A percentile compares a stretch with the other conserved stretches of the same genome.
phyloP scores from a whole-genome alignment of 257 asterid genomes.

The Buddleja alternifolia region DNA sequence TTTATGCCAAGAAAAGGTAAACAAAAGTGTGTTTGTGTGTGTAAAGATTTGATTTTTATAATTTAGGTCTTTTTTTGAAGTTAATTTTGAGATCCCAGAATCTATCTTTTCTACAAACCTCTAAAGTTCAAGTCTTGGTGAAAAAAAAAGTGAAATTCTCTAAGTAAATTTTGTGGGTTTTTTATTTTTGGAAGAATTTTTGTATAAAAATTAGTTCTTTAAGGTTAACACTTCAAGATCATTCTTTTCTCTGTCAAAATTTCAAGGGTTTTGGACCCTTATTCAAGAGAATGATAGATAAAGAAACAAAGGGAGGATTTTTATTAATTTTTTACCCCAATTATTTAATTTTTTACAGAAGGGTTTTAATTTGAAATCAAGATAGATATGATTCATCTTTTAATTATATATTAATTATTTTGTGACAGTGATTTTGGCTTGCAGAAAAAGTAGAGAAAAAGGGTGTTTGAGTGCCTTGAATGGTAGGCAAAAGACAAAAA shows the following conservation, averaged over 20 bases:
- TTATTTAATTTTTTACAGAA: not conserved
- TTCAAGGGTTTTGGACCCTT: not conserved
- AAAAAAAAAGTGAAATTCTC: not conserved
- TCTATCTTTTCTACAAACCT: not conserved
- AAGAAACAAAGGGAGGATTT: not conserved
- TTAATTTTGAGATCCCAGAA: not conserved
- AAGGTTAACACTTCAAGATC: not conserved
- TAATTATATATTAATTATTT: constrained; percentile 31
- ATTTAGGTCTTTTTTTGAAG: constrained; percentile 8
- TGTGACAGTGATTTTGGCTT: constrained; percentile 49
- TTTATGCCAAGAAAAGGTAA: constrained; percentile 24
- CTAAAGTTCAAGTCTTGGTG: constrained; percentile 1
- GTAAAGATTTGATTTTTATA: not conserved
- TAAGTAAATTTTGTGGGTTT: not conserved
- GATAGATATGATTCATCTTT: constrained; percentile 31
- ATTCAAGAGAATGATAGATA: not conserved
- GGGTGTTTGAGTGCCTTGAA: constrained; percentile 63
- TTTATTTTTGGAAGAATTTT: constrained; percentile 12
- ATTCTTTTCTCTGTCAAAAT: not conserved
- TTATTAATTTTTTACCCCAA: not conserved
- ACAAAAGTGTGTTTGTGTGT: no score
- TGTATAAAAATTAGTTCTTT: constrained; percentile 10
- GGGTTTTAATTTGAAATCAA: constrained; percentile 25
- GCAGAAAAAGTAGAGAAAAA: constrained; percentile 53
- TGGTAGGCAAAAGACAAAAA: constrained; percentile 56